These are phyloP conservation scores for Beauveria sp. DNA, from an alignment of 2,329 filamentous ascomycete species.

Conservation along the genomic window DNA sequence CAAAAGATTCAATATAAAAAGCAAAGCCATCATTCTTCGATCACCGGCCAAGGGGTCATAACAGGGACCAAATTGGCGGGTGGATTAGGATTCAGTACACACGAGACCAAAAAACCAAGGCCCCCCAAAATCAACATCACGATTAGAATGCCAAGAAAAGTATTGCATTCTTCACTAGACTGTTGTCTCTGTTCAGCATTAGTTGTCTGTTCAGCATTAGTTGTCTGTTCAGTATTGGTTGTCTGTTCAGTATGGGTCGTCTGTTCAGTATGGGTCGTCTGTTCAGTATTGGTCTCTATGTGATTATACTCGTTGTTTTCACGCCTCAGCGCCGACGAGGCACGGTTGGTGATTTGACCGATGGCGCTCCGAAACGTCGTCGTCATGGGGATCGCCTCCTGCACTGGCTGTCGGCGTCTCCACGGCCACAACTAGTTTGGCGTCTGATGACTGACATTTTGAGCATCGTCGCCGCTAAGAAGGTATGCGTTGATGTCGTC, in stretches of 20 bases:
- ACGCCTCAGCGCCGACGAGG: not conserved
- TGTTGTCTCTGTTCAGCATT: not conserved
- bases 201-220: too few species aligned
- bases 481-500: not conserved
- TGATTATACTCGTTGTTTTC: slow-evolving; percentile 3
- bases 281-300: not conserved
- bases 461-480: not conserved
- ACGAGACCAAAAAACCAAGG: too few species aligned
- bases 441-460: not conserved
- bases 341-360: not conserved
- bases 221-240: too few species aligned
- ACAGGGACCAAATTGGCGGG: too few species aligned
- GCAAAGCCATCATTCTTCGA: too few species aligned
- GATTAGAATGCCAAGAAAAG: not conserved
- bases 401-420: not conserved
- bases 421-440: not conserved
- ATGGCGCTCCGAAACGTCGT: not conserved
- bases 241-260: too few species aligned
- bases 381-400: slow-evolving; percentile 3
- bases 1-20: too few species aligned
- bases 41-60: too few species aligned
- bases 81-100: too few species aligned
- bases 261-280: not conserved
- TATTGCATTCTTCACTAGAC: not conserved
- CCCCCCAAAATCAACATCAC: too few species aligned